A percentile compares a stretch with the other conserved stretches of the same genome.
Evolutionary conservation across 2,329 filamentous ascomycete species (phyloP).

Genomic region (Xylariaceae sp.): DNA sequence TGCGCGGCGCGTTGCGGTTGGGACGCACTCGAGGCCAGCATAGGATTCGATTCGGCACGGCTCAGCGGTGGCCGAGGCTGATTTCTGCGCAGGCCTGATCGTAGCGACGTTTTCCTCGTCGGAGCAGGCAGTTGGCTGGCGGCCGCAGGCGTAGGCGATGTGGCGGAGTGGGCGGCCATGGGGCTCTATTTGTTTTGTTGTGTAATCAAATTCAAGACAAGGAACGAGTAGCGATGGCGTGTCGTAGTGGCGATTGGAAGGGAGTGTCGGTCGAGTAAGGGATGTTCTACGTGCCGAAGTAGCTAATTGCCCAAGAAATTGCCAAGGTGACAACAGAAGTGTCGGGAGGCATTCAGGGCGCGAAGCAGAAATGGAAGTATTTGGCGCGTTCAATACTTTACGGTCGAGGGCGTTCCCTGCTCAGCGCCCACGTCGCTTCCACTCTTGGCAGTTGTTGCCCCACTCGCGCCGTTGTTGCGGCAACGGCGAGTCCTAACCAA

Average conservation of each 20-base stretch:
- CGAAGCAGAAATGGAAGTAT: constrained; percentile 21
- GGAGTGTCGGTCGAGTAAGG: constrained; percentile 24
- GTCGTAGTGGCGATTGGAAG: constrained; percentile 18
- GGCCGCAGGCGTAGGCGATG: constrained; percentile 49
- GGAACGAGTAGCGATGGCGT: constrained; percentile 9
- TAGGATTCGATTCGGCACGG: constrained; percentile 39
- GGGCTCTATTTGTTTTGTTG: constrained; percentile 8
- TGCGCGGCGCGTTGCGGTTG: constrained; percentile 48
- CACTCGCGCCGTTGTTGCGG: constrained; percentile 18
- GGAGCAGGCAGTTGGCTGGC: constrained; percentile 38
- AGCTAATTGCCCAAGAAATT: constrained; percentile 29
- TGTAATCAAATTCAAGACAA: constrained; percentile 9
- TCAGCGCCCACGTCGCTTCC: constrained; percentile 7
- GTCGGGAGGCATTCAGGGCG: constrained; percentile 30
- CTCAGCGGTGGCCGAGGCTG: constrained; percentile 37
- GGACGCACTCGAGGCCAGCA: constrained; percentile 21
- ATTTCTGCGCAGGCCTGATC: constrained; percentile 46
- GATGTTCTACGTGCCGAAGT: constrained; percentile 33
- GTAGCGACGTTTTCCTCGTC: constrained; percentile 46
- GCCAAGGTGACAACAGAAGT: constrained; percentile 26
- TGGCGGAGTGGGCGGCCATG: constrained; percentile 27
- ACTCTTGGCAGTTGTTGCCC: constrained; percentile 16
- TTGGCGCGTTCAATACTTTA: constrained; percentile 21
- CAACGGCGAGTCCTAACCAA: constrained; percentile 16
- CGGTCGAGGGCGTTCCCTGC: constrained; percentile 10